Evolutionary conservation across 768 basidiomycete genomes (phyloP).

Genomic region (Phlebiopsis gigantea): DNA sequence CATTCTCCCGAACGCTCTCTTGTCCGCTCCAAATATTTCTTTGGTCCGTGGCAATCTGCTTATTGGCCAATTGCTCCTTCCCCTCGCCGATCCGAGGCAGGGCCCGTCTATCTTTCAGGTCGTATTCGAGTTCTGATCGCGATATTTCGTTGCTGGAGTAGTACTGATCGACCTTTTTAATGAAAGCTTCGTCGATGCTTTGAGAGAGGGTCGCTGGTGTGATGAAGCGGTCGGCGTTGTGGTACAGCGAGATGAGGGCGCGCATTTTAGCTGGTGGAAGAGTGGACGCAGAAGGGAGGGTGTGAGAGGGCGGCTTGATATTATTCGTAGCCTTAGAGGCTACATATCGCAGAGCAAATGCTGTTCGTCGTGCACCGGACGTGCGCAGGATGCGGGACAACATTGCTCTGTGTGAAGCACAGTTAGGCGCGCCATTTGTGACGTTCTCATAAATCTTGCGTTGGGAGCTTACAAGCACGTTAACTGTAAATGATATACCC

Average conservation of each 20-base stretch:
- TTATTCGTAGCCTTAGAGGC: not conserved
- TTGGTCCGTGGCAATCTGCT: not conserved
- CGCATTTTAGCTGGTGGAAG: slow-evolving; percentile 57
- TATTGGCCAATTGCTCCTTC: not conserved
- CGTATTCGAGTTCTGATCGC: slow-evolving; percentile 13
- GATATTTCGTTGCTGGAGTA: slow-evolving; percentile 6
- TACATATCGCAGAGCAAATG: not conserved
- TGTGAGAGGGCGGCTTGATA: not conserved
- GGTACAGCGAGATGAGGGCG: slow-evolving; percentile 73
- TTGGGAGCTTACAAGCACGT: too few species aligned
- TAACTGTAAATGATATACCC: too few species aligned
- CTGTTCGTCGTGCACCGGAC: not conserved
- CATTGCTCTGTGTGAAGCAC: not conserved
- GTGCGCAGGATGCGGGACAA: slow-evolving; percentile 2
- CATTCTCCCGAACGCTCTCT: slow-evolving; percentile 30
- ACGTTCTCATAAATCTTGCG: not conserved
- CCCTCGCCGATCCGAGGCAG: slow-evolving; percentile 17
- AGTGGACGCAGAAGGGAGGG: slow-evolving; percentile 14
- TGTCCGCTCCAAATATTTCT: too few species aligned
- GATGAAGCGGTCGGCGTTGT: slow-evolving; percentile 67
- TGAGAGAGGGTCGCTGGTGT: slow-evolving; percentile 62
- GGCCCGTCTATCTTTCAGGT: slow-evolving; percentile 13
- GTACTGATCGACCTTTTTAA: slow-evolving; percentile 8
- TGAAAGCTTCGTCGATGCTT: slow-evolving; percentile 63
- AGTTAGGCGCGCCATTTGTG: not conserved